A percentile compares a stretch with the other conserved stretches of the same genome.
phyloP scores from a whole-genome alignment of 2,329 filamentous ascomycete genomes.

The Cercospora zeina region DNA sequence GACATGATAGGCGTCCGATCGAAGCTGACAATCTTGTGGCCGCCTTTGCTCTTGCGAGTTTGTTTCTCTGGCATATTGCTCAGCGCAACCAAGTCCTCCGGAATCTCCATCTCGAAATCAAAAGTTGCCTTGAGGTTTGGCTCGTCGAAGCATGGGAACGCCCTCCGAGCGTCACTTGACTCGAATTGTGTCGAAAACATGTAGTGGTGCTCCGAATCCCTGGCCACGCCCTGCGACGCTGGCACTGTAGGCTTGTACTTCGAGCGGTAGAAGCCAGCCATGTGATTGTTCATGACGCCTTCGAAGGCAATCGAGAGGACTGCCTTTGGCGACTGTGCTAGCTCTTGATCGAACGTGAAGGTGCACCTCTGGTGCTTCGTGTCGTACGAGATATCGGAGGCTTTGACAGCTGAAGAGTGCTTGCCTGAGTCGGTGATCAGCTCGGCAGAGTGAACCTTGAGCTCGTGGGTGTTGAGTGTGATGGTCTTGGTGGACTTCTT shows the following conservation, averaged over 20 bases:
- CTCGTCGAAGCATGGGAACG: constrained; percentile 98
- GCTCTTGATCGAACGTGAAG: constrained; percentile 70
- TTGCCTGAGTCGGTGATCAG: constrained; percentile 61
- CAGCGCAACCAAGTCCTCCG: constrained; percentile 80
- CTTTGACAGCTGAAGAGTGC: constrained; percentile 58
- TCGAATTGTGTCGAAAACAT: constrained; percentile 95
- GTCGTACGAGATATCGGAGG: constrained; percentile 74
- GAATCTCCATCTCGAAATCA: constrained; percentile 88
- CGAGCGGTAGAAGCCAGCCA: constrained; percentile 91
- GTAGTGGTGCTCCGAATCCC: constrained; percentile 63
- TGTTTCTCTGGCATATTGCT: constrained; percentile 94
- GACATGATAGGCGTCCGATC: constrained; percentile 87
- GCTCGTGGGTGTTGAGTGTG: constrained; percentile 79
- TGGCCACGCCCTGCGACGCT: constrained; percentile 74
- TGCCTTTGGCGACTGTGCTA: constrained; percentile 67
- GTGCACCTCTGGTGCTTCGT: constrained; percentile 79
- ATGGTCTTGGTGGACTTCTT: constrained; percentile 72
- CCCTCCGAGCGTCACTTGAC: constrained; percentile 88
- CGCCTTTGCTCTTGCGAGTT: constrained; percentile 64
- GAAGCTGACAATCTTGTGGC: constrained; percentile 69
- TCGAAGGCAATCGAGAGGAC: constrained; percentile 70
- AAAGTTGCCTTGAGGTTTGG: constrained; percentile 96
- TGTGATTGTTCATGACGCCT: constrained; percentile 85
- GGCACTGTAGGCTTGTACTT: constrained; percentile 82
- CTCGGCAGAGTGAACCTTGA: constrained; percentile 71